A percentile compares a stretch with the other conserved stretches of the same genome.
Evolutionary conservation across 768 basidiomycete genomes (phyloP).

Genomic region (Multifurca ochricompacta): DNA sequence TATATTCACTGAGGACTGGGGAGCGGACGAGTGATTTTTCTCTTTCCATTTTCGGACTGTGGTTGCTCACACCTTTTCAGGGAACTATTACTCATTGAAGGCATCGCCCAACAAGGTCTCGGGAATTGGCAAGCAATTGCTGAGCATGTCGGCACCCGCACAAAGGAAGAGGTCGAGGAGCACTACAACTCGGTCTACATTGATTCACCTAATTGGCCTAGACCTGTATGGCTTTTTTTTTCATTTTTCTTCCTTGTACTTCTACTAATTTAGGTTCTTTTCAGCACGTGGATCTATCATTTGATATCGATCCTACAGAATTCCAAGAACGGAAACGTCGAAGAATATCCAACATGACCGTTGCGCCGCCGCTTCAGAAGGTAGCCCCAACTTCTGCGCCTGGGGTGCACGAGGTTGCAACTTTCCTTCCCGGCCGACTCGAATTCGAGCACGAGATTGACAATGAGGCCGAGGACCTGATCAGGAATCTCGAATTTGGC

Average conservation of each 20-base stretch:
- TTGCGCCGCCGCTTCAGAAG: slow-evolving; percentile 51
- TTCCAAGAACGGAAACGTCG: slow-evolving; percentile 88
- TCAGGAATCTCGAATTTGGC: slow-evolving; percentile 95
- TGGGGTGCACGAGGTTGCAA: slow-evolving; percentile 84
- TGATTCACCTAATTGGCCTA: slow-evolving; percentile 67
- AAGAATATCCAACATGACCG: slow-evolving; percentile 73
- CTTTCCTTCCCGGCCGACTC: slow-evolving; percentile 91
- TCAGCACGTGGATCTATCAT: slow-evolving; percentile 43
- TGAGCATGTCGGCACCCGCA: slow-evolving; percentile 88
- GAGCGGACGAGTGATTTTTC: slow-evolving; percentile 81
- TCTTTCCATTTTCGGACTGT: background rate
- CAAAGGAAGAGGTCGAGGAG: slow-evolving; percentile 86
- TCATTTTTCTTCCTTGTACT: slow-evolving; percentile 4
- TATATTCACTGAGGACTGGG: slow-evolving; percentile 93
- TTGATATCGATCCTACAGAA: slow-evolving; percentile 67
- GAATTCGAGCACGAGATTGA: slow-evolving; percentile 98
- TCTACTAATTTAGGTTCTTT: slow-evolving; percentile 12
- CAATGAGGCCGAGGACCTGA: slow-evolving; percentile 91
- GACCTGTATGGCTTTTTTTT: slow-evolving; percentile 50
- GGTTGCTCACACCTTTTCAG: slow-evolving; percentile 33
- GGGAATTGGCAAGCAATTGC: slow-evolving; percentile 98
- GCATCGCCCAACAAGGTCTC: slow-evolving; percentile 76
- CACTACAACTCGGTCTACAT: slow-evolving; percentile 84
- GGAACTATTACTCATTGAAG: slow-evolving; percentile 85
- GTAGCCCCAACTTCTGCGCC: slow-evolving; percentile 82